These are phyloP conservation scores for Trichoderma afroharzianum DNA, from an alignment of 2,329 filamentous ascomycete species.

Conservation along the genomic window DNA sequence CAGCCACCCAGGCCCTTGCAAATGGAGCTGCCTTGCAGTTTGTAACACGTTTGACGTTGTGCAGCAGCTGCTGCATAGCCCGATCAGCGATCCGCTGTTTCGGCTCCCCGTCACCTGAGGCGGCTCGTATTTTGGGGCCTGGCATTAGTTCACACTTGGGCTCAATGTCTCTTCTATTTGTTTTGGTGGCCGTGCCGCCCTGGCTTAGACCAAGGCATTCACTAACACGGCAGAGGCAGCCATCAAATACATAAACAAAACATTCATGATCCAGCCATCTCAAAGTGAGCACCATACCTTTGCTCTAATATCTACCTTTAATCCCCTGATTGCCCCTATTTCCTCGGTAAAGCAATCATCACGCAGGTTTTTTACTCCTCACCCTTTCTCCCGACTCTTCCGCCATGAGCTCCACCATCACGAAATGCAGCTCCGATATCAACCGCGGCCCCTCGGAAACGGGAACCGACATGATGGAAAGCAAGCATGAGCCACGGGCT, in stretches of 20 bases:
- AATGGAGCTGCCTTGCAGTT: conserved; percentile 11
- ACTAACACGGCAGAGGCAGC: background rate
- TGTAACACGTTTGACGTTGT: background rate
- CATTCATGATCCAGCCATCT: background rate
- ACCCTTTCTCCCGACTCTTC: background rate
- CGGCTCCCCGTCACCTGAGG: background rate
- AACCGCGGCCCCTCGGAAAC: background rate
- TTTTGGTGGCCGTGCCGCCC: conserved; percentile 2
- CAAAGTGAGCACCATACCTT: background rate
- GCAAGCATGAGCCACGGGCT: background rate
- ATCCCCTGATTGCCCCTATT: background rate
- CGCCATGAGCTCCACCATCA: background rate
- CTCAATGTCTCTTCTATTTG: background rate
- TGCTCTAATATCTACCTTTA: background rate
- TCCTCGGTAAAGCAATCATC: background rate
- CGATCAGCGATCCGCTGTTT: background rate
- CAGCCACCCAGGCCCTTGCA: conserved; percentile 2
- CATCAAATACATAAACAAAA: background rate
- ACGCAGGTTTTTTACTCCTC: background rate
- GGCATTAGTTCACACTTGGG: background rate
- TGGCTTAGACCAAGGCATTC: background rate
- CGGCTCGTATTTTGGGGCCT: background rate
- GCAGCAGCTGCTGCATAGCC: conserved; percentile 1
- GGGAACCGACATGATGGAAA: background rate
- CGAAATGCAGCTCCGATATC: background rate